phyloP scores from a whole-genome alignment of 1,139 yeast genomes.

The Lodderomyces parapsilosis region DNA sequence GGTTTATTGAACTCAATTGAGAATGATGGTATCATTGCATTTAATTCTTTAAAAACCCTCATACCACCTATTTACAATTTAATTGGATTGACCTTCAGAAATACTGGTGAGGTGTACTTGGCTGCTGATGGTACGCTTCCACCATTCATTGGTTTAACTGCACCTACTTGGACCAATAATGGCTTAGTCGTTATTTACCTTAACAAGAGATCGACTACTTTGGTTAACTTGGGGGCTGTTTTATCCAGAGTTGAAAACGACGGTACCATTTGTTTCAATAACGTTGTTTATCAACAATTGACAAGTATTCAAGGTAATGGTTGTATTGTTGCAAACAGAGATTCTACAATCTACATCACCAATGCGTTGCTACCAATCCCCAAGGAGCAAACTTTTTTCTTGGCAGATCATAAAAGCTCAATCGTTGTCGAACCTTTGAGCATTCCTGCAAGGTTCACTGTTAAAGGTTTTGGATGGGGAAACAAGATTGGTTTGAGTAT shows the following conservation, averaged over 20 bases:
- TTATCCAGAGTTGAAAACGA: constrained; percentile 17
- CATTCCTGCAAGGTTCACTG: constrained; percentile 21
- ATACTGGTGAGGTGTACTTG: constrained; percentile 29
- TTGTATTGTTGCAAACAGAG: constrained; percentile 24
- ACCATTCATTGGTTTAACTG: constrained; percentile 21
- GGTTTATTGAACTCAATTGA: too few relatives aligned
- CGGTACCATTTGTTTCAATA: constrained; percentile 27
- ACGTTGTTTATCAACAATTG: constrained; percentile 24
- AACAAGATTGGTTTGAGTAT: constrained; percentile 9
- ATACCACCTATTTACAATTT: constrained; percentile 21
- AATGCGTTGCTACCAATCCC: constrained; percentile 17
- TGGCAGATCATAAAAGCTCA: constrained; percentile 19
- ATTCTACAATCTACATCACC: constrained; percentile 21
- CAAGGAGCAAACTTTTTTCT: constrained; percentile 22
- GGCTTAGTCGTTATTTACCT: constrained; percentile 28
- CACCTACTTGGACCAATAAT: constrained; percentile 23
- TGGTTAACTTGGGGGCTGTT: constrained; percentile 22
- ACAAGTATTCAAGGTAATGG: constrained; percentile 28
- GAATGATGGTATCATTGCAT: constrained; percentile 21
- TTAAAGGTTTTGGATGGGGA: constrained; percentile 24
- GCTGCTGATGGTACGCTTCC: constrained; percentile 22
- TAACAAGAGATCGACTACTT: constrained; percentile 18
- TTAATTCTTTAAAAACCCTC: constrained; percentile 20
- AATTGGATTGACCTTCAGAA: constrained; percentile 20
- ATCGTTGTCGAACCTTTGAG: constrained; percentile 20